Percentiles rank a stretch among this genome's conserved stretches.
phyloP scores from a whole-genome alignment of 2,329 filamentous ascomycete species.

The Fusarium cicatricum region DNA sequence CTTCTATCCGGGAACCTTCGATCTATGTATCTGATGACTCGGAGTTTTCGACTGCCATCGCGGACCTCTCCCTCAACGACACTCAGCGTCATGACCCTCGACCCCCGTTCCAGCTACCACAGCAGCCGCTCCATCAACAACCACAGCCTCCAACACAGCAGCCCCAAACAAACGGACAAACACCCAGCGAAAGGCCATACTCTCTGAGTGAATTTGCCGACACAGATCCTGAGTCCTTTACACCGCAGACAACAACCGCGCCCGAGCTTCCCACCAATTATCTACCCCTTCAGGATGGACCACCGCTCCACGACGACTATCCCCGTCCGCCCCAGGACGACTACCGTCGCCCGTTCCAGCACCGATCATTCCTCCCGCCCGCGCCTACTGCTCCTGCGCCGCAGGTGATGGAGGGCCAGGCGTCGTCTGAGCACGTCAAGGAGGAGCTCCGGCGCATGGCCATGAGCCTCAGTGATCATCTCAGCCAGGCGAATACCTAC shows the following conservation, averaged over 20 bases:
- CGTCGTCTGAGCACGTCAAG: constrained; percentile 59
- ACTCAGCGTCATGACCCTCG: constrained; percentile 31
- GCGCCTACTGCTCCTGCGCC: constrained; percentile 56
- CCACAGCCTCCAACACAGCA: constrained; percentile 12
- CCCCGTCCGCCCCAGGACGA: constrained; percentile 28
- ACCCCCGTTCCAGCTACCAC: constrained; percentile 30
- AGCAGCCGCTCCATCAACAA: constrained; percentile 28
- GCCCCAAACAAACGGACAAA: constrained; percentile 24
- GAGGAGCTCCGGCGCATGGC: constrained; percentile 60
- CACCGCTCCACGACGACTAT: constrained; percentile 24
- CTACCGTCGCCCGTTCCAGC: constrained; percentile 18
- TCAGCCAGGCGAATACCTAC: constrained; percentile 56
- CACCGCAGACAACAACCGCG: constrained; percentile 44
- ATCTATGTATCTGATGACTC: constrained; percentile 70
- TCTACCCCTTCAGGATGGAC: constrained; percentile 33
- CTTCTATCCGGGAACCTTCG: constrained; percentile 60
- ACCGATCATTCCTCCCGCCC: constrained; percentile 43
- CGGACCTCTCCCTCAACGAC: constrained; percentile 42
- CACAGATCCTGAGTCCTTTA: constrained; percentile 50
- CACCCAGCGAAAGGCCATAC: constrained; percentile 44
- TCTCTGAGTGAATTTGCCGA: constrained; percentile 53
- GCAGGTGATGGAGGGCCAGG: constrained; percentile 63
- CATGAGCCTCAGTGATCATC: constrained; percentile 58
- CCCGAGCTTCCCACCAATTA: constrained; percentile 35
- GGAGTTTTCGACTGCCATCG: constrained; percentile 53